Base-by-base conservation (phyloP, 2,329 filamentous ascomycete genomes). In the Fusarium sp. region DNA sequence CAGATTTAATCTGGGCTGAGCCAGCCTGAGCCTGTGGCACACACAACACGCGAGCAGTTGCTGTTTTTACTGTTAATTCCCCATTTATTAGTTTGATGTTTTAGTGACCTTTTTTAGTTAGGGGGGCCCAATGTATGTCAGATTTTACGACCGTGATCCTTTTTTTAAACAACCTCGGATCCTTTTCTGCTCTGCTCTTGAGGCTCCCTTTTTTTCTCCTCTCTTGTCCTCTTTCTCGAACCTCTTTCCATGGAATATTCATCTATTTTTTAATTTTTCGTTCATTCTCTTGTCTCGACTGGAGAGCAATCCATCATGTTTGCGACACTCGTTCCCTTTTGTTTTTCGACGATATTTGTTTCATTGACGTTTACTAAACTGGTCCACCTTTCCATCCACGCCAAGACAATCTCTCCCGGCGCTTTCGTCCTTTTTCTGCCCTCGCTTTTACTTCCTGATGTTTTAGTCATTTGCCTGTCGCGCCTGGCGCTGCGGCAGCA, bases 351-450 rank as follows among this genome's bases (percentile, higher is more conserved):
- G 62, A 79, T 79, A 39, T 72, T 77, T 61, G 70, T 81, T 68
- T 80, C 79, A 38, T 55, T 81, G 36, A 60, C 74, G 9, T 66
- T 74, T 12, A 80, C 78, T 26, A 82, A 82, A 69, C 24, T 77
- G 35, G 73, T 81, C 42, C 79, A 77, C 50, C 77, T 82, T 45
- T 74, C 69, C 51, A 74, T 79, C 26, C 77, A 81, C 53, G 76
- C 75, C 42, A 73, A 73, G 61, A 70, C 74, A 14, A 69, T 81
- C 41, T 73, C 80, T 8, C 35, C 70, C 4, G 56, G 57, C 51
- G 71, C 76, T 35, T 78, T 80, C 47, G n/a, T 78, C 20, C 51
- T 80, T 57, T 81, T 73, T 45, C 72, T 81, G 18, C 80, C 80
- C 8, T 77, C 80, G 24, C 77, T 82, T 30, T 56, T 81, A 15